These are phyloP conservation scores for Exophiala spinifera DNA, from an alignment of 2,329 filamentous ascomycete species.

Conservation along the genomic window DNA sequence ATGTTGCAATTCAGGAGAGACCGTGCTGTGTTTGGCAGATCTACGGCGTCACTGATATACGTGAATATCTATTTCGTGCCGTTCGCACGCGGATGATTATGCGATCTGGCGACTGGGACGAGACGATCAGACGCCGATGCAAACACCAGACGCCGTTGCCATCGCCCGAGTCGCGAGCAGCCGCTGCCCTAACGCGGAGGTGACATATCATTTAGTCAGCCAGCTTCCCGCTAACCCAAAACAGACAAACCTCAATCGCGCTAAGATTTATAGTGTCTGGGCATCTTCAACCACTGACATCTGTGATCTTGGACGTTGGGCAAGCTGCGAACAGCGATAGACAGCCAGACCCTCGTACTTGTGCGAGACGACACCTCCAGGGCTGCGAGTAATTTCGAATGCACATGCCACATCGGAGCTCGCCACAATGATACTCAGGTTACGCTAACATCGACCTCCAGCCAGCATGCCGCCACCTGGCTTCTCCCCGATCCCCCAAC, in stretches of 20 bases:
- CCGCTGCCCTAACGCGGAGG: background rate
- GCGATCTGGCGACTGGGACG: too few relatives aligned
- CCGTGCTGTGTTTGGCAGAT: background rate
- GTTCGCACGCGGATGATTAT: background rate
- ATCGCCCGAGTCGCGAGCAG: background rate
- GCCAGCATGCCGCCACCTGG: conserved; percentile 19
- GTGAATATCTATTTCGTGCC: background rate
- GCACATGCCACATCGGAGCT: background rate
- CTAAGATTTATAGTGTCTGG: background rate
- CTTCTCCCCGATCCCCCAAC: conserved; percentile 23
- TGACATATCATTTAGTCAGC: background rate
- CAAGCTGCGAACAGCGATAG: background rate
- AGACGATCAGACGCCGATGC: background rate
- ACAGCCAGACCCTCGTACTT: too few relatives aligned
- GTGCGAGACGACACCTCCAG: too few relatives aligned
- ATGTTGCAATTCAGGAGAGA: background rate
- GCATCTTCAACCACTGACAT: background rate
- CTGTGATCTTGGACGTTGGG: background rate
- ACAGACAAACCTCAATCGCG: background rate
- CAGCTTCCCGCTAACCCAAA: background rate
- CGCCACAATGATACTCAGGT: background rate
- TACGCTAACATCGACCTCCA: background rate
- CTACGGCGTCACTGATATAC: background rate
- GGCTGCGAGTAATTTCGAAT: background rate
- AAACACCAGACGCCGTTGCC: background rate